These are phyloP conservation scores for Russula sp. DNA, from an alignment of 768 basidiomycete species.

Conservation along the genomic window DNA sequence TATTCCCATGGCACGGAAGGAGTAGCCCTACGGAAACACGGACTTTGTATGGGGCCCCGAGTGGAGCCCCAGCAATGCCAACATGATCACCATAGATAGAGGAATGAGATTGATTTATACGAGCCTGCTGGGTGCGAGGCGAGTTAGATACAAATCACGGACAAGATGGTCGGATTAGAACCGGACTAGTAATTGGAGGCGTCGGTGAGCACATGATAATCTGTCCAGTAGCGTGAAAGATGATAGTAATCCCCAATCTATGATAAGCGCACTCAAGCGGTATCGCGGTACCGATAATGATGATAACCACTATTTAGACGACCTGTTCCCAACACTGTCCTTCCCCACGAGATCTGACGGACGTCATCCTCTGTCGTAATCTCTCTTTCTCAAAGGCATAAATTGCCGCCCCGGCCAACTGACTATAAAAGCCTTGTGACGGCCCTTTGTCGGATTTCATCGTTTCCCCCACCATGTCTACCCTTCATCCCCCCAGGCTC, in stretches of 20 bases:
- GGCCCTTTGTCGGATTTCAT: constrained; percentile 10
- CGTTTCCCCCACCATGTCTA: constrained; percentile 27
- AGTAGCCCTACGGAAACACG: constrained; percentile 12
- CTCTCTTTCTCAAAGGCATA: neutral
- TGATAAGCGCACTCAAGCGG: constrained; percentile 15
- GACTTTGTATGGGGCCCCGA: constrained; percentile 10
- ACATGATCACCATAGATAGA: constrained; percentile 20
- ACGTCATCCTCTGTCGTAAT: constrained; percentile 6
- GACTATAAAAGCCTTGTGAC: constrained; percentile 21
- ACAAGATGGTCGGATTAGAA: constrained; percentile 9
- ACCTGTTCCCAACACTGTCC: constrained; percentile 5
- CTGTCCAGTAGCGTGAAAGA: neutral
- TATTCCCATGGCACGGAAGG: constrained; percentile 61
- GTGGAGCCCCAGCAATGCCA: neutral
- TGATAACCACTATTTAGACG: constrained; percentile 8
- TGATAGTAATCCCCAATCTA: no score
- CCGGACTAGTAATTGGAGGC: neutral
- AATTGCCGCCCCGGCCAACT: constrained; percentile 11
- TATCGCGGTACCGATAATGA: neutral
- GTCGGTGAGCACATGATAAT: constrained; percentile 8
- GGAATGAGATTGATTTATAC: constrained; percentile 20
- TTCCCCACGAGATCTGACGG: constrained; percentile 3
- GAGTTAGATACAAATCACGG: constrained; percentile 5
- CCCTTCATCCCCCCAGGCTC: constrained; percentile 68
- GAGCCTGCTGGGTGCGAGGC: constrained; percentile 6